Evolutionary conservation across 495 filamentous ascomycete genomes (phyloP), one percentile per base, ranked within the genome.

Genomic region (Penicillium angulare): DNA sequence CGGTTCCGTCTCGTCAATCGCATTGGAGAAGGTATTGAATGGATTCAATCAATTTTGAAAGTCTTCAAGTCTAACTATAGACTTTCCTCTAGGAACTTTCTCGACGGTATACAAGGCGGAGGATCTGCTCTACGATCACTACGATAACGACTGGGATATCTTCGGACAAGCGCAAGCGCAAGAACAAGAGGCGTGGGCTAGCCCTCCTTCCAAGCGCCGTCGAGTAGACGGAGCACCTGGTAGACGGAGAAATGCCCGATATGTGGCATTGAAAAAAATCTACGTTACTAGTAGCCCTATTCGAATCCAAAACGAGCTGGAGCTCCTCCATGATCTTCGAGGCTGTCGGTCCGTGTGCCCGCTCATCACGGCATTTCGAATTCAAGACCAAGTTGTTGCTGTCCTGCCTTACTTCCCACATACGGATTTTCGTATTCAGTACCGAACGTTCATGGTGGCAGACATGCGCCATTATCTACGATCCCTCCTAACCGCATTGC

Each of bases 61-160:
- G 8, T 24, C 17, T 22, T 27, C 12, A 20, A 26, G 8, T 13
- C 17, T 55, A 57, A 34, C 68, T 47, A 44, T 12, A 52, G 12
- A 4, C 5, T 5, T 42, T 49, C 51, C 49, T 29, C 27, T 59
- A 92, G 89, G 91, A 29, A 99, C 93, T 15, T 99, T 99, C 61
- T 97, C 92, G 0, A 97, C 92, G 9, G 93, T 99, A 0, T 99
- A 97, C 72, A 97, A 97, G 66, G 93, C 93, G 27, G 93, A 99
- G 69, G 95, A 99, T 65, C 72, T 97, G n/a, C 76, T 82, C 21
- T 96, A 97, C 61, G 80, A 95, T 43, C 66, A 79, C 36, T 95
- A 89, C 69, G 69, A 86, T 33, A 97, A 97, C 67, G 79, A 84
- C 41, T 97, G 93, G 93, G 90, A 97, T 59, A 57, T 87, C 18